phyloP scores from a whole-genome alignment of 164 flowering plant genomes.

The Magnolia kwangsiensis region DNA sequence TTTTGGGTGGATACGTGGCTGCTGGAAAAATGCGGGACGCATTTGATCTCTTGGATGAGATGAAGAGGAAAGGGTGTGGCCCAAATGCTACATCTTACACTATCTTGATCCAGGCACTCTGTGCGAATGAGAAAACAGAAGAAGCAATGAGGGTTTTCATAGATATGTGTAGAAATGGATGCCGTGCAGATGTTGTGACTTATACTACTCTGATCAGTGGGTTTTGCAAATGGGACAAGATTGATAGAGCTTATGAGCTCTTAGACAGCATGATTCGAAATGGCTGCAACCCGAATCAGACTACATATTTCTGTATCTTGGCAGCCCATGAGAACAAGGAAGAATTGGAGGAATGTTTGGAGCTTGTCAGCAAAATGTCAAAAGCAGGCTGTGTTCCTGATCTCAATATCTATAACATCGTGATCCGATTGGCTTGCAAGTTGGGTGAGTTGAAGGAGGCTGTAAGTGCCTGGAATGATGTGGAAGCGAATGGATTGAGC shows the following conservation, averaged over 20 bases:
- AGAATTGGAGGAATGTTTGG: constrained; percentile 73
- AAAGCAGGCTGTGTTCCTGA: constrained; percentile 59
- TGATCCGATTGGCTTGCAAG: constrained; percentile 74
- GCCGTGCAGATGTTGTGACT: constrained; percentile 77
- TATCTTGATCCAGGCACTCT: constrained; percentile 69
- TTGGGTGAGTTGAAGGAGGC: constrained; percentile 71
- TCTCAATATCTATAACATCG: constrained; percentile 50
- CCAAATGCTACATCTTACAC: constrained; percentile 86
- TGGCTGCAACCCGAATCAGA: constrained; percentile 56
- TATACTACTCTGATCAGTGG: constrained; percentile 83
- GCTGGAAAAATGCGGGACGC: constrained; percentile 79
- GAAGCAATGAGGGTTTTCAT: constrained; percentile 65
- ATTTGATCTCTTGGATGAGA: constrained; percentile 61
- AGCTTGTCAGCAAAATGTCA: constrained; percentile 57
- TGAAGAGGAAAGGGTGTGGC: constrained; percentile 63
- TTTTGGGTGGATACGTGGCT: constrained; percentile 63
- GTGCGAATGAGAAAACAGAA: constrained; percentile 62
- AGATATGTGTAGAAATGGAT: constrained; percentile 69
- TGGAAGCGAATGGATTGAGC: constrained; percentile 56
- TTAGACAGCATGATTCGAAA: constrained; percentile 62
- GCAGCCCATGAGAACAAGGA: constrained; percentile 88
- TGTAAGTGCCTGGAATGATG: constrained; percentile 61
- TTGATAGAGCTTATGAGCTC: constrained; percentile 58
- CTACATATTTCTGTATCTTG: constrained; percentile 63
- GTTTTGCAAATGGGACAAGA: constrained; percentile 80